Conservation (phyloP, 345 rosid genomes). For the Gossypium rotundifolium region DNA sequence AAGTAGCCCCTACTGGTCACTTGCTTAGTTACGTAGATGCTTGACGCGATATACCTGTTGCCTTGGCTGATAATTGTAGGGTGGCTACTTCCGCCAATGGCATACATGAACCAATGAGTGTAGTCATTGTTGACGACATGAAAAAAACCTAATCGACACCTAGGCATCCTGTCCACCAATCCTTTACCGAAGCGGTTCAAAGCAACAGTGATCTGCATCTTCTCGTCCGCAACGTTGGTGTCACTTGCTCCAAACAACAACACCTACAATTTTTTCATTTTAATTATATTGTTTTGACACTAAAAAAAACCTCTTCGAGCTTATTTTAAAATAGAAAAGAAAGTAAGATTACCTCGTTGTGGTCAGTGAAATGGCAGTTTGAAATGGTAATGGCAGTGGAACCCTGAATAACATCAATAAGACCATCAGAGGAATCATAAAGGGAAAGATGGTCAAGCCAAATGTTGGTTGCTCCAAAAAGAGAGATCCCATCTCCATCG, state of each 20-base stretch:
- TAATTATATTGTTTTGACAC: too few species aligned
- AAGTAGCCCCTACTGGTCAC: background rate
- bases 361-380: background rate
- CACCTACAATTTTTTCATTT: background rate
- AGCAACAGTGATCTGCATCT: background rate
- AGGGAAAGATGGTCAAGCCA: background rate
- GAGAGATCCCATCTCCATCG: background rate
- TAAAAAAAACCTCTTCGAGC: too few species aligned
- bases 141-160: background rate
- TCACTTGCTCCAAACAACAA: background rate
- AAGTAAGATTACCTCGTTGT: background rate
- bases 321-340: too few species aligned
- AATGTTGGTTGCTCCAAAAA: background rate
- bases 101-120: background rate
- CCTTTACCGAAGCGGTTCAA: background rate
- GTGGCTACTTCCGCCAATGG: background rate
- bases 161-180: background rate
- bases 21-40: background rate
- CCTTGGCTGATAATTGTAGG: background rate
- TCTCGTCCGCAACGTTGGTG: background rate
- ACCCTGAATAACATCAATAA: background rate
- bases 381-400: background rate
- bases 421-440: background rate
- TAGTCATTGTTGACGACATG: background rate
- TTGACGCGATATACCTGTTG: background rate